These are phyloP conservation scores for Phytophthora crassamura DNA, from an alignment of 352 stramenopile species.

Conservation along the genomic window DNA sequence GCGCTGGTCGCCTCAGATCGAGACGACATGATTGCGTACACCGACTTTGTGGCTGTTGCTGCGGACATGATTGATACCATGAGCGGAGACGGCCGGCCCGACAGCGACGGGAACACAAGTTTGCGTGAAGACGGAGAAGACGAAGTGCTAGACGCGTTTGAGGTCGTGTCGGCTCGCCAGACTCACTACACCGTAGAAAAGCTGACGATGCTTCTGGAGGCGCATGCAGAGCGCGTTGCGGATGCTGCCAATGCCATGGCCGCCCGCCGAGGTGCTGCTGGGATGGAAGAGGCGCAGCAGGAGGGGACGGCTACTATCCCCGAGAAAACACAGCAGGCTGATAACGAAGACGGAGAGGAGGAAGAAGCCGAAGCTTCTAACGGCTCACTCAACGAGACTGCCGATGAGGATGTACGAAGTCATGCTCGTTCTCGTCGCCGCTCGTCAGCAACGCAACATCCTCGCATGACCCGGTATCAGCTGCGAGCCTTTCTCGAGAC, in stretches of 20 bases:
- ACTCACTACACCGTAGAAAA: conserved; percentile 53
- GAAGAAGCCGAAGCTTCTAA: conserved; percentile 14
- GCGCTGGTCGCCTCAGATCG: conserved; percentile 58
- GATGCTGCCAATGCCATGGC: conserved; percentile 23
- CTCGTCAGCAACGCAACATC: conserved; percentile 25
- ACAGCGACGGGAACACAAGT: conserved; percentile 13
- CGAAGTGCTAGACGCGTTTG: conserved; percentile 39
- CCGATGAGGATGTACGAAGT: not conserved
- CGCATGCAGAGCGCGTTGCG: conserved; percentile 28
- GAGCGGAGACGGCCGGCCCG: not conserved
- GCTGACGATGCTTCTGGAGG: conserved; percentile 47
- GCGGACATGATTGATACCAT: conserved; percentile 65
- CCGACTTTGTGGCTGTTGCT: conserved; percentile 49
- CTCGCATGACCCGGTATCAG: conserved; percentile 49
- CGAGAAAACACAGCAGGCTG: conserved; percentile 31
- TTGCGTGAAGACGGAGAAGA: conserved; percentile 9
- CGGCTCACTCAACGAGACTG: conserved; percentile 1
- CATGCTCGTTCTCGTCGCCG: conserved; percentile 4
- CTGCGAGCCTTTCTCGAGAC: conserved; percentile 59
- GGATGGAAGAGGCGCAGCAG: conserved; percentile 17
- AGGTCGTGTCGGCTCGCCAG: conserved; percentile 40
- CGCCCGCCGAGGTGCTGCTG: conserved; percentile 15
- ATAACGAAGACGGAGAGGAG: conserved; percentile 21
- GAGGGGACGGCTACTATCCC: conserved; percentile 10
- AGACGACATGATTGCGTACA: conserved; percentile 69